A percentile compares a stretch with the other conserved stretches of the same genome.
These are phyloP conservation scores for Batrachochytrium dendrobatidis DNA, from an alignment of 371 early-diverging fungal species.

Conservation along the genomic window DNA sequence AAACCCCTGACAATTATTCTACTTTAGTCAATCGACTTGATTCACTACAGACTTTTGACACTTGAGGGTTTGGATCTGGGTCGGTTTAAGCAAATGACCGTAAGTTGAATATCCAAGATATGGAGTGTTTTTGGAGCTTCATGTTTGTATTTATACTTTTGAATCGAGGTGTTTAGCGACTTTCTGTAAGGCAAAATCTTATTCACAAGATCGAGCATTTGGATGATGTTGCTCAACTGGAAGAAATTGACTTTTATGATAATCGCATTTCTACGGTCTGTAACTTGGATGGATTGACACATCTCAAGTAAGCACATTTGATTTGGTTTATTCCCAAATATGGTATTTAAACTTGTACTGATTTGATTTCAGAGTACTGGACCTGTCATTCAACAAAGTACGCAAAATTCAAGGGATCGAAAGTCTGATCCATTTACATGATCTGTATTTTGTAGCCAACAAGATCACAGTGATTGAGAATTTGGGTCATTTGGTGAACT, in stretches of 20 bases:
- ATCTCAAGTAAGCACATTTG: not conserved
- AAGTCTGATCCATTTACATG: constrained; percentile 25
- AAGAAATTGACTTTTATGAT: constrained; percentile 90
- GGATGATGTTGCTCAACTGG: constrained; percentile 43
- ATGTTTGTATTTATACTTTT: constrained; percentile 1
- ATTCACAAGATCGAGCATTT: constrained; percentile 68
- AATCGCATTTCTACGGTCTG: constrained; percentile 78
- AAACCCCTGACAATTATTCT: not conserved
- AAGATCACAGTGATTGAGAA: constrained; percentile 52
- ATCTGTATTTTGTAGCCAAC: constrained; percentile 47
- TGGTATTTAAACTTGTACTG: not conserved
- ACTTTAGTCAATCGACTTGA: constrained; percentile 69
- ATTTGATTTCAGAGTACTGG: constrained; percentile 52
- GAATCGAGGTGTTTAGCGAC: constrained; percentile 33
- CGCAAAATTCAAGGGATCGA: constrained; percentile 34
- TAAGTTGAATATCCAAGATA: constrained; percentile 15
- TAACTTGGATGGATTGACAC: constrained; percentile 39
- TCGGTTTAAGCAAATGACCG: constrained; percentile 65
- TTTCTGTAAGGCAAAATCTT: constrained; percentile 88
- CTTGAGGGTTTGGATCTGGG: constrained; percentile 53
- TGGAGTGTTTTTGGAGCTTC: constrained; percentile 1
- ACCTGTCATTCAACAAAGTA: constrained; percentile 75
- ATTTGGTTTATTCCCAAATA: not conserved
- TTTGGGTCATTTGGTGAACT: constrained; percentile 51
- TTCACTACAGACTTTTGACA: constrained; percentile 64